These are phyloP conservation scores for Cyberlindnera saturnus DNA, from an alignment of 805 yeast genomes.

Conservation along the genomic window DNA sequence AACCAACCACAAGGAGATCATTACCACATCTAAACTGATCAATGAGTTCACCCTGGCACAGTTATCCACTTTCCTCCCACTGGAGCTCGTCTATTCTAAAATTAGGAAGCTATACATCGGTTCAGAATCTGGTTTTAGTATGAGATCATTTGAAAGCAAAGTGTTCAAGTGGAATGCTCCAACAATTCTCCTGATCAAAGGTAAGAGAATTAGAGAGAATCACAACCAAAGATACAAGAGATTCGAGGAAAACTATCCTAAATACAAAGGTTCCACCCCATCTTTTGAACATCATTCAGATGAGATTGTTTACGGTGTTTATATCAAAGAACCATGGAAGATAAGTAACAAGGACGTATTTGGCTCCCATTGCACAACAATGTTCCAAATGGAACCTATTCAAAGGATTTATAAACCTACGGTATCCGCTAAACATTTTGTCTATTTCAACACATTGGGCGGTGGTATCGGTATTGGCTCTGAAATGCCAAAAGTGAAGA, in stretches of 20 bases:
- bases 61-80: conserved; percentile 32
- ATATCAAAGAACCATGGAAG: conserved; percentile 70
- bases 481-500: conserved; percentile 53
- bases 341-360: conserved; percentile 64
- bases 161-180: conserved; percentile 84
- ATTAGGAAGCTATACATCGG: conserved; percentile 65
- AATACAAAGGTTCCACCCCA: conserved; percentile 24
- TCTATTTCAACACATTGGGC: conserved; percentile 67
- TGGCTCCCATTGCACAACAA: conserved; percentile 53
- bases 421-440: conserved; percentile 31
- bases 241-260: conserved; percentile 46
- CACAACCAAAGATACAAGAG: conserved; percentile 42
- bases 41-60: conserved; percentile 35
- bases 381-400: conserved; percentile 63
- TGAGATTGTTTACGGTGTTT: conserved; percentile 56
- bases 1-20: conserved; percentile 8
- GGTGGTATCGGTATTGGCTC: conserved; percentile 83
- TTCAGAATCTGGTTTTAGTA: conserved; percentile 76
- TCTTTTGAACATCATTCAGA: conserved; percentile 27
- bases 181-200: conserved; percentile 63
- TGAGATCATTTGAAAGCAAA: conserved; percentile 73
- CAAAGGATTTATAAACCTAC: conserved; percentile 46
- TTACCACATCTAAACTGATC: conserved; percentile 31
- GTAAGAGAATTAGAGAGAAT: conserved; percentile 29
- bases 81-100: conserved; percentile 37